These are phyloP conservation scores for Phytopythium delawarense DNA, from an alignment of 352 stramenopile species.

Conservation along the genomic window DNA sequence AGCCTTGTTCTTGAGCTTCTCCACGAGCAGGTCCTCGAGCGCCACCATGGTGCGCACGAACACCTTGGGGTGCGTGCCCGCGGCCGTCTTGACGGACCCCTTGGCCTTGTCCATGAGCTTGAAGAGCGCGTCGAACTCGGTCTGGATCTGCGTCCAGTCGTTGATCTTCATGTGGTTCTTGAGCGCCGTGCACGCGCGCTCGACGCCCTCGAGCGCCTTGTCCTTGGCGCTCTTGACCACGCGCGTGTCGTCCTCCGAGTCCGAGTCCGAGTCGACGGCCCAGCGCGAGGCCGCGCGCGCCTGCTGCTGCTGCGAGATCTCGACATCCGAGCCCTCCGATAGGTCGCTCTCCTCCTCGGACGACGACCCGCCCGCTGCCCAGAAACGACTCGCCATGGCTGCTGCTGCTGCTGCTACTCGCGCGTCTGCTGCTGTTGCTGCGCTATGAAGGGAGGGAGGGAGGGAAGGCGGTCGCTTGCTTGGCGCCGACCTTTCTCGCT, in stretches of 20 bases:
- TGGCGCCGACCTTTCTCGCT: constrained; percentile 3
- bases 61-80: constrained; percentile 86
- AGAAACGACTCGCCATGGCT: constrained; percentile 83
- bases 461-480: neutral
- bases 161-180: constrained; percentile 95
- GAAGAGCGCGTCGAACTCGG: constrained; percentile 91
- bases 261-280: constrained; percentile 80
- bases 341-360: constrained; percentile 76
- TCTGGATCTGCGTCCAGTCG: constrained; percentile 94
- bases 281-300: constrained; percentile 69
- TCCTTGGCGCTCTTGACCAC: constrained; percentile 96
- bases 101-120: constrained; percentile 91
- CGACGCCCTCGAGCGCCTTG: constrained; percentile 76
- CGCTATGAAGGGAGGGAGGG: neutral
- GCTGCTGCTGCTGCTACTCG: constrained; percentile 11
- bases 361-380: constrained; percentile 65
- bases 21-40: constrained; percentile 90
- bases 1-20: constrained; percentile 95
- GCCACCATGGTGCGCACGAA: constrained; percentile 92
- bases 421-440: neutral
- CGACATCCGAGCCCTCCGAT: constrained; percentile 72
- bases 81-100: constrained; percentile 71
- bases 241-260: constrained; percentile 85
- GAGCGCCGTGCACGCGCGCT: constrained; percentile 62
- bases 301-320: constrained; percentile 70